Base-by-base conservation (phyloP, 2,329 filamentous ascomycete genomes). In the Dactylellina parvicollis region DNA sequence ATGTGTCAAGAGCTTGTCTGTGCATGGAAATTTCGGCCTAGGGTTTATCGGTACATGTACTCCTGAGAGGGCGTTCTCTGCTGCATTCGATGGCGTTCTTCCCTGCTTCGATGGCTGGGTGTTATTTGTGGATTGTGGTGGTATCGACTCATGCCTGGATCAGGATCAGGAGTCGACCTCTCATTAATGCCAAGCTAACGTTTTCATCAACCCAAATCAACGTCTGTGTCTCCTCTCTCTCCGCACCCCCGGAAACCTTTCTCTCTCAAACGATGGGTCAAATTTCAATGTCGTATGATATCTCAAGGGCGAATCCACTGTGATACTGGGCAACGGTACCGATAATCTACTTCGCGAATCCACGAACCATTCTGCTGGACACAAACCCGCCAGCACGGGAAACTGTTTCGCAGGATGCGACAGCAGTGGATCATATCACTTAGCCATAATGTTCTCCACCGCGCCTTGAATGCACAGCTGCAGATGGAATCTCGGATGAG, bases 351-450 rank as follows among this genome's bases (percentile, higher is more conserved):
- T 50, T 72, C 57, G 32, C 47, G 67, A 72, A 72, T 72, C 67
- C 67, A 65, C 24, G 67, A 72, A 72, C 67, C 67, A 65, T 24
- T 59, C 59, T 59, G 32, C 67, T 72, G 67, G 67, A 72, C 59
- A 65, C 67, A 40, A 40, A 49, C 50, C 50, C 60, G 47, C 67
- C 67, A 62, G 59, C 57, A 72, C 67, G 67, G 67, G 30, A 72
- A 56, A 72, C 57, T 47, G 46, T 34, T 64, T 50, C 40, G 20
- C 26, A 42, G 59, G 36, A 72, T 57, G 59, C 56, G 50, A 72
- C 42, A 47, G 40, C 52, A 20, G 57, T 65, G 66, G 66, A 62
- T 62, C 47, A 72, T 30, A 61, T 59, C 62, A 62, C 65, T 40
- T 16, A 50, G 56, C 18, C 34, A 34, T 59, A 52, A 67, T 24